phyloP scores from a whole-genome alignment of 306 rosid genomes.

The Canavalia gladiata region DNA sequence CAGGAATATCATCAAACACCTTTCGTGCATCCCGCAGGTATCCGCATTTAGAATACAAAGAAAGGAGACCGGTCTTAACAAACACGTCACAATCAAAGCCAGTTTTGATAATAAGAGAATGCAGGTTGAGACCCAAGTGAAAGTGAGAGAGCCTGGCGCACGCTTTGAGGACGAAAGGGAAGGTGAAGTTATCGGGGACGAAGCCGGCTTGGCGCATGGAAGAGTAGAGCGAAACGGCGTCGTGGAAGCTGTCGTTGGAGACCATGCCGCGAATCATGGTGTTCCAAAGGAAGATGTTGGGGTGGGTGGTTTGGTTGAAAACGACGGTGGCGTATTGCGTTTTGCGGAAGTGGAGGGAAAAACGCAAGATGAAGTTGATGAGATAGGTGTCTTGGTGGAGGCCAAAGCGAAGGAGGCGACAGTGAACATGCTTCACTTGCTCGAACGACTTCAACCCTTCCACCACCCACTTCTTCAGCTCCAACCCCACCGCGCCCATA shows the following conservation, averaged over 20 bases:
- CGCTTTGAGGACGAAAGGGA: constrained; percentile 71
- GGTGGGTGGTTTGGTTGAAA: constrained; percentile 53
- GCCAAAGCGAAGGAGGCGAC: constrained; percentile 64
- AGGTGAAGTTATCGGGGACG: constrained; percentile 64
- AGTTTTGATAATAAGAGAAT: constrained; percentile 62
- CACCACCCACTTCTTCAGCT: constrained; percentile 55
- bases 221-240: constrained; percentile 49
- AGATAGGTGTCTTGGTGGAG: constrained; percentile 67
- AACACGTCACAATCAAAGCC: constrained; percentile 72
- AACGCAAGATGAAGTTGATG: constrained; percentile 60
- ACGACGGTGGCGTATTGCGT: constrained; percentile 53
- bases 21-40: constrained; percentile 52
- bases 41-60: constrained; percentile 63
- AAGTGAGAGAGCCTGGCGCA: constrained; percentile 62
- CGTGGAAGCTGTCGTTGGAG: constrained; percentile 58
- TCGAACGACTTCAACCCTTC: constrained; percentile 62
- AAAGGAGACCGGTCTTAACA: constrained; percentile 65
- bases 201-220: constrained; percentile 58
- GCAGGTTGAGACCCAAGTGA: constrained; percentile 57
- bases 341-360: constrained; percentile 47
- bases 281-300: constrained; percentile 64
- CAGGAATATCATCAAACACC: constrained; percentile 70
- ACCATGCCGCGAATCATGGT: constrained; percentile 76
- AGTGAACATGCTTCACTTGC: constrained; percentile 64
- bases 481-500: constrained; percentile 37